Conservation (phyloP, 2,329 filamentous ascomycete genomes). For the Alternaria conjuncta region DNA sequence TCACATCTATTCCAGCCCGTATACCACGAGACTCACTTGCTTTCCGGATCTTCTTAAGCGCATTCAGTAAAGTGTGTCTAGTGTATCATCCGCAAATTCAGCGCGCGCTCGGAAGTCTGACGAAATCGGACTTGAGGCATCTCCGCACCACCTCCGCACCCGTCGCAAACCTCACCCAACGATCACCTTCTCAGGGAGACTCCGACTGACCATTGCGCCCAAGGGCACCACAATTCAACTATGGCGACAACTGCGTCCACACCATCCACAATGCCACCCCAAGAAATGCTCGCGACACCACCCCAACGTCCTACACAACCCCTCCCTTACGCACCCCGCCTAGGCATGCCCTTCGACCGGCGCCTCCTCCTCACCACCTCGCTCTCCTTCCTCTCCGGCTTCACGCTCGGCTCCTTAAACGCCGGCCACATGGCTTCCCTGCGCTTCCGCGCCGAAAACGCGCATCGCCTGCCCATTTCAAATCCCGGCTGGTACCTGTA, state of each 20-base stretch:
- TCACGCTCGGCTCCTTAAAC: slow-evolving; percentile 72
- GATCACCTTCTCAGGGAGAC: not conserved
- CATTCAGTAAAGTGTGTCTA: not conserved
- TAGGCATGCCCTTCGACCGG: slow-evolving; percentile 68
- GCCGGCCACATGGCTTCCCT: slow-evolving; percentile 77
- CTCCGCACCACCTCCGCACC: slow-evolving; percentile 25
- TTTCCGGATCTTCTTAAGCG: not conserved
- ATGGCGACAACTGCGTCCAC: slow-evolving; percentile 3
- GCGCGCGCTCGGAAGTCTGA: not conserved
- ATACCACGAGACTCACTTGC: not conserved
- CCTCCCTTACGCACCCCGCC: slow-evolving; percentile 42
- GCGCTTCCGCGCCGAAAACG: slow-evolving; percentile 93
- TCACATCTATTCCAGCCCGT: not conserved
- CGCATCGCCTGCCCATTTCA: slow-evolving; percentile 85
- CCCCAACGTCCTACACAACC: not conserved
- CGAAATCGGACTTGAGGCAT: not conserved
- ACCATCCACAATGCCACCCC: not conserved
- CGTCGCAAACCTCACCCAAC: slow-evolving; percentile 6
- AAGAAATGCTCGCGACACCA: not conserved
- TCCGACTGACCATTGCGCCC: not conserved
- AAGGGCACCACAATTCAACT: not conserved
- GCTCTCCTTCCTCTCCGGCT: slow-evolving; percentile 71
- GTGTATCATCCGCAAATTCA: not conserved
- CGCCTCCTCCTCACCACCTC: slow-evolving; percentile 71
- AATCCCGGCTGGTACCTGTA: slow-evolving; percentile 97